Base-by-base conservation (phyloP, 176 grass and related monocot genomes). In the Thalia dealbata region DNA sequence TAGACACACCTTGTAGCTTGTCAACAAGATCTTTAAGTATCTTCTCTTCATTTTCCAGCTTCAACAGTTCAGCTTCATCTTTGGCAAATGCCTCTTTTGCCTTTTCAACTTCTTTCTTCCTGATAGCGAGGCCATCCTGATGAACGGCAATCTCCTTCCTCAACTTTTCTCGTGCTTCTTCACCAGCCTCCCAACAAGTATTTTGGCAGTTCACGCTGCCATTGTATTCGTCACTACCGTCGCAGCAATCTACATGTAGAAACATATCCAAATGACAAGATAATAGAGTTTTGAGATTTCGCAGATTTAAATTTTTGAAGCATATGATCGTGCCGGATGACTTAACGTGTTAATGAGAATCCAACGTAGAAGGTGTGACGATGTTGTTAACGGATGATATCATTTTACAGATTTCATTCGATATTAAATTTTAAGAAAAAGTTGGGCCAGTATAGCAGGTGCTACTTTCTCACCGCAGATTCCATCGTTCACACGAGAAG, bases 111-210 rank as follows among this genome's bases (percentile, higher is more conserved):
- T 93, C 90, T 78, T 84, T 72, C 14, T 91, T 83, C 68, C 83
- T 78, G 81, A 99, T 91, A 71, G 82, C 56, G 0, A 86, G 73
- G 46, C 95, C 95, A 29, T 85, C 86, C 88, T 93, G 86, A 86
- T 84, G 92, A 2, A 83, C 91, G 50, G 76, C 81, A 62, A 93
- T 78, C 74, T 93, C 93, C 82, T 93, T 93, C 83, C 85, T 88
- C 81, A 99, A 77, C 32, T 86, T 99, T 26, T 99, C 85, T 72
- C 90, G 86, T 59, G 87, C 90, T 7, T 67, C 87, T 81, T 93
- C 93, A 25, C 95, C 95, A 79, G 95, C 90, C 75, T 99, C 87
- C 90, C 95, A 99, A 67, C 95, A 99, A 25, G 95, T 91, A 75
- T 99, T 93, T 61, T 83, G 84, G 54, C 95, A 99, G 55, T 81